phyloP scores from a whole-genome alignment of 768 basidiomycete genomes.

The Cystofilobasidium ferigula region DNA sequence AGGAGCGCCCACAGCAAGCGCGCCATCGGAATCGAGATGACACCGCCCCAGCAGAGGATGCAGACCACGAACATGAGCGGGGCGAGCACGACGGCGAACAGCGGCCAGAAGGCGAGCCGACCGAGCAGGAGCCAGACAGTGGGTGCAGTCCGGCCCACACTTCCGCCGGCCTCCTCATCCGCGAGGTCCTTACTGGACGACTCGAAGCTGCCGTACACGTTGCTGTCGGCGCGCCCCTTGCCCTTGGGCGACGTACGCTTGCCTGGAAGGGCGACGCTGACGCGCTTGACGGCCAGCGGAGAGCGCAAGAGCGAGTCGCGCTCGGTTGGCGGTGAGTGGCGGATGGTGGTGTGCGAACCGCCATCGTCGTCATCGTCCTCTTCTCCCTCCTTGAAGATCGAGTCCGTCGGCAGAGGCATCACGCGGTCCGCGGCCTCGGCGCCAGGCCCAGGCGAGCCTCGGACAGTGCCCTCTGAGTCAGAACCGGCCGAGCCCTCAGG shows the following conservation, averaged over 20 bases:
- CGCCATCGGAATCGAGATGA: constrained; percentile 96
- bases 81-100: constrained; percentile 64
- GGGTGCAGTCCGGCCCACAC: constrained; percentile 22
- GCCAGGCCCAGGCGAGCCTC: background rate
- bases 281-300: constrained; percentile 21
- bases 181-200: constrained; percentile 14
- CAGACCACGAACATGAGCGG: constrained; percentile 82
- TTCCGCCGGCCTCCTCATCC: constrained; percentile 28
- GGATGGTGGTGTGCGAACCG: constrained; percentile 29
- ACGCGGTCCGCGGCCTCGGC: constrained; percentile 12
- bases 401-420: constrained; percentile 8
- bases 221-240: constrained; percentile 27
- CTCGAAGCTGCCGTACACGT: background rate
- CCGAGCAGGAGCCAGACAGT: constrained; percentile 44
- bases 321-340: constrained; percentile 4
- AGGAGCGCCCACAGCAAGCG: constrained; percentile 92
- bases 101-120: constrained; percentile 67
- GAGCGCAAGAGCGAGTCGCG: constrained; percentile 11
- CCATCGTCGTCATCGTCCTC: constrained; percentile 40
- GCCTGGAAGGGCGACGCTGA: background rate
- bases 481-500: constrained; percentile 15
- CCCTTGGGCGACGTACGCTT: background rate
- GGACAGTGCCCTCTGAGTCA: constrained; percentile 16
- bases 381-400: constrained; percentile 13
- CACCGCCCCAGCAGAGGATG: constrained; percentile 83